Conservation (phyloP, 2,329 filamentous ascomycete species). For the Colletotrichum orbiculare region DNA sequence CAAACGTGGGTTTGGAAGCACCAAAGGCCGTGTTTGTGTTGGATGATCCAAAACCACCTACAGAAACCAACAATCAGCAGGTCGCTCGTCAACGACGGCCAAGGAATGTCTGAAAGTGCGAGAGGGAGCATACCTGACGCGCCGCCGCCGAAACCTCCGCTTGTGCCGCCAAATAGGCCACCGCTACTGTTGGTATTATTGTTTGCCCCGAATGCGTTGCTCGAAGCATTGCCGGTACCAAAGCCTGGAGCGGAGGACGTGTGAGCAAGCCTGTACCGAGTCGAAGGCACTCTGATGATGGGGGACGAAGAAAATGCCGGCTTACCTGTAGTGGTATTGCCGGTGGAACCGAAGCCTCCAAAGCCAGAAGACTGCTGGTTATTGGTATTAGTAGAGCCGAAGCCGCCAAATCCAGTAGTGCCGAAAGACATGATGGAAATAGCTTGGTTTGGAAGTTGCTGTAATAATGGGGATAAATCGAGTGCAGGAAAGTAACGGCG, state of each 20-base stretch:
- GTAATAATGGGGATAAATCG: not conserved
- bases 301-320: conserved; percentile 38
- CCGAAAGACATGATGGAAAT: conserved; percentile 64
- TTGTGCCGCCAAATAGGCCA: conserved; percentile 44
- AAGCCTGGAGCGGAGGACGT: conserved; percentile 46
- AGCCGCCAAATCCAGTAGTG: conserved; percentile 63
- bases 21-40: conserved; percentile 51
- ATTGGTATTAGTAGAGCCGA: conserved; percentile 64
- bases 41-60: conserved; percentile 46
- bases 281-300: not conserved
- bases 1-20: conserved; percentile 41
- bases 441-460: not conserved
- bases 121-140: conserved; percentile 22
- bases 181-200: conserved; percentile 44
- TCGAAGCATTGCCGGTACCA: conserved; percentile 49
- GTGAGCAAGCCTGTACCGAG: conserved; percentile 31
- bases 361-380: conserved; percentile 60
- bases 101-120: not conserved
- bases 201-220: conserved; percentile 57
- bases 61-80: not conserved
- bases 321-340: conserved; percentile 62
- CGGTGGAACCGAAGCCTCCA: conserved; percentile 65
- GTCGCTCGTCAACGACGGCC: not conserved
- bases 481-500: not conserved
- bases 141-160: conserved; percentile 29